A percentile compares a stretch with the other conserved stretches of the same genome.
phyloP scores from a whole-genome alignment of 2,329 filamentous ascomycete genomes.

The Monilinia aucupariae region DNA sequence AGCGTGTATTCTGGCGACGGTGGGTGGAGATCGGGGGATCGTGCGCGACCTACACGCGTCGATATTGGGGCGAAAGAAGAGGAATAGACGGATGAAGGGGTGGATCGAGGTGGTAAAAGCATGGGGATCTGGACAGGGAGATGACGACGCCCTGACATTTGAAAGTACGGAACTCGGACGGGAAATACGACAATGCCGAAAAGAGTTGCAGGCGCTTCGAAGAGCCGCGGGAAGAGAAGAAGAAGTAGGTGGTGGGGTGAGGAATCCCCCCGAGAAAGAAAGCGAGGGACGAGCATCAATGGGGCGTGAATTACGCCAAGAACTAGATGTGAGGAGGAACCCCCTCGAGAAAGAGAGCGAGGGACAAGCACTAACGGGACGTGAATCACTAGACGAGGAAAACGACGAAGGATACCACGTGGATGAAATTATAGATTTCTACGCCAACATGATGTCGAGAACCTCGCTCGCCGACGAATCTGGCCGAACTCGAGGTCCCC shows the following conservation, averaged over 20 bases:
- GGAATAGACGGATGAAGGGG: conserved; percentile 11
- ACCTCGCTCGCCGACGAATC: background rate
- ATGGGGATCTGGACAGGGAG: conserved; percentile 22
- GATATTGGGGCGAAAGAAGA: conserved; percentile 38
- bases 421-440: conserved; percentile 24
- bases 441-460: conserved; percentile 20
- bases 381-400: conserved; percentile 10
- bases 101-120: conserved; percentile 23
- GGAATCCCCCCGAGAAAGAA: background rate
- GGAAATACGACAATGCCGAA: conserved; percentile 24
- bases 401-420: conserved; percentile 20
- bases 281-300: conserved; percentile 35
- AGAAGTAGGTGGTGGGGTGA: no score
- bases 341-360: conserved; percentile 4
- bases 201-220: conserved; percentile 40
- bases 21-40: conserved; percentile 42
- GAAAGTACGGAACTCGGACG: conserved; percentile 18
- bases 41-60: conserved; percentile 44
- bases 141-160: conserved; percentile 3
- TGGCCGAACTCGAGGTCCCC: background rate
- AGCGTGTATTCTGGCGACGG: conserved; percentile 47
- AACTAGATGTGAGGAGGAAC: no score
- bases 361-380: conserved; percentile 35
- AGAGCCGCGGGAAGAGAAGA: conserved; percentile 34
- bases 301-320: background rate